Evolutionary conservation across 2,329 filamentous ascomycete genomes (phyloP).

Genomic region (Botrytis squamosa): DNA sequence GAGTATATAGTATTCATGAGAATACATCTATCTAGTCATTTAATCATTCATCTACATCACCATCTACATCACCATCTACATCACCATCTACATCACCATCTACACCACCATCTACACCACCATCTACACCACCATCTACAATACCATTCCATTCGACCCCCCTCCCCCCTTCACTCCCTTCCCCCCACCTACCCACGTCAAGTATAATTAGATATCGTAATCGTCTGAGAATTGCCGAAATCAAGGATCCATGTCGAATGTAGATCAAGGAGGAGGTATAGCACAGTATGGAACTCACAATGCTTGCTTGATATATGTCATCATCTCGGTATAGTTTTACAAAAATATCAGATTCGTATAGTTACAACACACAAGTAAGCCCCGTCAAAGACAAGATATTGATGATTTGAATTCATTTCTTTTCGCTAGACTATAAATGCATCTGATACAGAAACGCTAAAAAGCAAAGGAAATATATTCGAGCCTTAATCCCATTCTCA

Average conservation of each 20-base stretch:
- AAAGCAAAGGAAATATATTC: slow-evolving; percentile 37
- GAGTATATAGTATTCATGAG: no score
- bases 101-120: no score
- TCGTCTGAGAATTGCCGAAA: background rate
- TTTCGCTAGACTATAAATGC: slow-evolving; percentile 33
- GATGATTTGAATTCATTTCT: background rate
- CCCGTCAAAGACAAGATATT: background rate
- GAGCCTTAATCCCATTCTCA: background rate
- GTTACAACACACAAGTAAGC: background rate
- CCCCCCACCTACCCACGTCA: background rate
- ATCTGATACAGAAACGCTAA: slow-evolving; percentile 18
- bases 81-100: no score
- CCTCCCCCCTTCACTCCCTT: no score
- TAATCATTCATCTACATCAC: no score
- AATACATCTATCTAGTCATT: no score
- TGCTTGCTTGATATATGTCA: background rate
- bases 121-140: no score
- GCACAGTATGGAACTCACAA: background rate
- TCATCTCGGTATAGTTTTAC: background rate
- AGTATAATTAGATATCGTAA: background rate
- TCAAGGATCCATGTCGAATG: background rate
- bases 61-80: no score
- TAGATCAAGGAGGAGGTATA: background rate
- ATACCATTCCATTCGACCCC: no score
- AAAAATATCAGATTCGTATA: background rate